Conservation (phyloP, 306 rosid species). For the Heteromeles arbutifolia region DNA sequence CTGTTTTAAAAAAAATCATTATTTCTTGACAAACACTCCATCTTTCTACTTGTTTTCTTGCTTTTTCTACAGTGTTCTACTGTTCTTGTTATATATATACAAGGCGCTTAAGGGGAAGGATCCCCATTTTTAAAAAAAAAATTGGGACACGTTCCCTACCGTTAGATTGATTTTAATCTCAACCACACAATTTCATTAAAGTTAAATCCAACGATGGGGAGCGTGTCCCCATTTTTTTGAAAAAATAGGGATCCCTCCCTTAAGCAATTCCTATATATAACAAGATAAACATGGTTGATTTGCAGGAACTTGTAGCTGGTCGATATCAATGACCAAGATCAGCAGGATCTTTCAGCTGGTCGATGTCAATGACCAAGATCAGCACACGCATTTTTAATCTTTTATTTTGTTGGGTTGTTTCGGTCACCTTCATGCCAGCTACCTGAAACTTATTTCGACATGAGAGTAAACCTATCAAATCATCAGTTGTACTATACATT, state of each 20-base stretch:
- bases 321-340: slow-evolving; percentile 2
- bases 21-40: not conserved
- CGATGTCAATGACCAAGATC: slow-evolving; percentile 4
- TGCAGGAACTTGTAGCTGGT: not conserved
- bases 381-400: not conserved
- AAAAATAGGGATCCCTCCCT: no score
- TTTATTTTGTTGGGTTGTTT: not conserved
- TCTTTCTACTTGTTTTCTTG: not conserved
- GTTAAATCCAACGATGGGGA: no score
- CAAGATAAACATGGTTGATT: not conserved
- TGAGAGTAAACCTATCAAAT: not conserved
- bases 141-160: no score
- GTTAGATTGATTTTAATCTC: no score
- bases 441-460: not conserved
- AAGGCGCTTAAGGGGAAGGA: no score
- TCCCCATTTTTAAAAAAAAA: no score
- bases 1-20: not conserved
- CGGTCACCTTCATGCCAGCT: not conserved
- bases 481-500: no score
- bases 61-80: not conserved
- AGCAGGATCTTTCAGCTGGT: not conserved
- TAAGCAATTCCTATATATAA: no score
- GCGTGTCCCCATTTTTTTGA: no score
- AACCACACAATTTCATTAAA: no score
- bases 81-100: not conserved